These are phyloP conservation scores for Benincasa hispida DNA, from an alignment of 306 rosid genomes.

Conservation along the genomic window DNA sequence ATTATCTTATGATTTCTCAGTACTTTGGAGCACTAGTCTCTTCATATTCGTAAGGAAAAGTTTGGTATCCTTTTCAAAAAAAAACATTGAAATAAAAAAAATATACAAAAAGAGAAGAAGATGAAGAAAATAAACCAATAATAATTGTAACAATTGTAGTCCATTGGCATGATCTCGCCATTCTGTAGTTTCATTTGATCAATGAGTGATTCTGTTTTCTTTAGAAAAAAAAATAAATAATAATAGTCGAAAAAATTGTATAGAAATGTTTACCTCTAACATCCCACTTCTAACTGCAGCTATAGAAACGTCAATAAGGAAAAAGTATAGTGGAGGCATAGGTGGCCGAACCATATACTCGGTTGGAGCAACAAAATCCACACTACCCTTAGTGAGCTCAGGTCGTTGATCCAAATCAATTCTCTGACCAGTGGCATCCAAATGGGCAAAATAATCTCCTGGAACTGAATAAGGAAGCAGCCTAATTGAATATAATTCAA, in stretches of 20 bases:
- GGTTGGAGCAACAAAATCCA: conserved; percentile 98
- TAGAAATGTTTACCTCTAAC: conserved; percentile 60
- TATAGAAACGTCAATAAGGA: conserved; percentile 85
- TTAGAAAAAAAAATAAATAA: background rate
- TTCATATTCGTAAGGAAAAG: too few species aligned
- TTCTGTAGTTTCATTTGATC: too few species aligned
- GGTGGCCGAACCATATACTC: conserved; percentile 99
- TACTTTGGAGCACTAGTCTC: too few species aligned
- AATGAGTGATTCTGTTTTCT: too few species aligned
- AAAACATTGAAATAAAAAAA: background rate
- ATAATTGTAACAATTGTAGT: too few species aligned
- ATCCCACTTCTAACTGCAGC: conserved; percentile 98
- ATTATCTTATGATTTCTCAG: too few species aligned
- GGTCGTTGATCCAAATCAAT: conserved; percentile 85
- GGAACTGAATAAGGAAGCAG: conserved; percentile 48
- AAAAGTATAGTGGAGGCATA: conserved; percentile 96
- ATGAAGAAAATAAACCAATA: background rate
- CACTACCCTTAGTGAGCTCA: conserved; percentile 77
- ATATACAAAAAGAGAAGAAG: background rate
- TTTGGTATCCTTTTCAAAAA: too few species aligned
- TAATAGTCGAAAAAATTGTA: background rate
- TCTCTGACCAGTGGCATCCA: conserved; percentile 92
- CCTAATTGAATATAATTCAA: conserved; percentile 2
- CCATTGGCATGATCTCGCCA: too few species aligned
- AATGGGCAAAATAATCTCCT: conserved; percentile 78